Base-by-base conservation (phyloP, 1,284 basidiomycete genomes). In the Wallemia ichthyophaga region DNA sequence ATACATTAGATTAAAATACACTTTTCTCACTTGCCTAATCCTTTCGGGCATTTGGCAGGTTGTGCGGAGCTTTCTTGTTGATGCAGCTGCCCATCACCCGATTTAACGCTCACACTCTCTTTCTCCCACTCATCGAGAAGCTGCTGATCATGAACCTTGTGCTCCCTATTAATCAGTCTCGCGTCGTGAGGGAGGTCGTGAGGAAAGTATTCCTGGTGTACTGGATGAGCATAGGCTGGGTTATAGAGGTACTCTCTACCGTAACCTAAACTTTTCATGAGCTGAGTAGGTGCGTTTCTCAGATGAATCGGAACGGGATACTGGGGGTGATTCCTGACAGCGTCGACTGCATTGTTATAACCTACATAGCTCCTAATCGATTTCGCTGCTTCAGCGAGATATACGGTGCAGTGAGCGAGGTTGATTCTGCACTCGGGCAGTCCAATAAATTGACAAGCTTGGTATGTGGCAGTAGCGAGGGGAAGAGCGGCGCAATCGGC, bases 261-360 rank as follows among this genome's bases (percentile, higher is more conserved):
- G 65, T 85, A 87, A 2, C 82, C 84, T 0, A 91, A 73, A 21
- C 81, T 75, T 65, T 81, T 81, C 85, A 91, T 86, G 26, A 91
- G 68, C 28, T 66, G 69, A 2, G 87, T 91, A 1, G 87, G 86
- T 1, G 86, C 86, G 67, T 92, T 92, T n/a, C 88, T 76, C 62
- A 91, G 75, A 60, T 78, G 74, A 60, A 86, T 64, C 0, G 88
- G 87, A 0, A 92, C 81, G 0, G 80, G 76, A 37, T 77, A 69
- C 0, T 31, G 31, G 25, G 56, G 33, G 27, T 48, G 27, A 1
- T 27, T 2, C 15, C 48, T 56, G 9, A 37, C 26, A 15, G 7
- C 24, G 15, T 23, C 17, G 2, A 63, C 66, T 54, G 69, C 70
- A 23, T 75, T 73, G n/a, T 76, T 76, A 68, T 86, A 87, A 0